These are phyloP conservation scores for Adansonia digitata DNA, from an alignment of 345 rosid species.

Conservation along the genomic window DNA sequence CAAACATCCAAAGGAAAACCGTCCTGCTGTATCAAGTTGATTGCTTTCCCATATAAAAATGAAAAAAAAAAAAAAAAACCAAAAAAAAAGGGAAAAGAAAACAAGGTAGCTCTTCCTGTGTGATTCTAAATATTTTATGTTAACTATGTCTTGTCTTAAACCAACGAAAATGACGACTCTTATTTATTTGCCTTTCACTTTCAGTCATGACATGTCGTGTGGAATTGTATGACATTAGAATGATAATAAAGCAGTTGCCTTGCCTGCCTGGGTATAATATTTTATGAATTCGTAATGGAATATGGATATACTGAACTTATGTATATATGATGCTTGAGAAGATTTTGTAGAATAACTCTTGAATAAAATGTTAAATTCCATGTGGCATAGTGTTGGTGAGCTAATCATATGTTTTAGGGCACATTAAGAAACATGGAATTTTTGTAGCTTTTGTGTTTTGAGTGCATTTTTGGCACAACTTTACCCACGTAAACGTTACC, in stretches of 20 bases:
- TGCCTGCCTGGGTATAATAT: background rate
- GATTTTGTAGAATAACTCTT: background rate
- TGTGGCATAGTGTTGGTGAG: background rate
- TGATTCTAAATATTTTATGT: background rate
- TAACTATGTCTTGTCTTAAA: background rate
- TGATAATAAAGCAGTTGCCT: background rate
- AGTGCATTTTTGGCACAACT: too few species aligned
- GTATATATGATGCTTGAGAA: background rate
- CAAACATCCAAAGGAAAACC: slow-evolving; percentile 66
- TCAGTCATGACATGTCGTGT: background rate
- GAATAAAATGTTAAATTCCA: background rate
- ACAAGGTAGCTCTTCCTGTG: background rate
- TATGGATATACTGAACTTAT: background rate
- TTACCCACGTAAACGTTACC: too few species aligned
- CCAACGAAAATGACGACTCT: background rate
- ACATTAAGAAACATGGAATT: too few species aligned
- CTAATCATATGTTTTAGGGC: background rate
- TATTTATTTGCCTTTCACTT: background rate
- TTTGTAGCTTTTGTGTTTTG: too few species aligned
- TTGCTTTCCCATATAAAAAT: background rate
- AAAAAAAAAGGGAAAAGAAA: background rate
- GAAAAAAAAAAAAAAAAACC: too few species aligned
- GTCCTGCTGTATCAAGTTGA: slow-evolving; percentile 49
- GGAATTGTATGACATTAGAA: background rate
- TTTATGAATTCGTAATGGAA: background rate